Evolutionary conservation across 73 alveolate genomes (phyloP).

Genomic region (Strombidium stylifer): DNA sequence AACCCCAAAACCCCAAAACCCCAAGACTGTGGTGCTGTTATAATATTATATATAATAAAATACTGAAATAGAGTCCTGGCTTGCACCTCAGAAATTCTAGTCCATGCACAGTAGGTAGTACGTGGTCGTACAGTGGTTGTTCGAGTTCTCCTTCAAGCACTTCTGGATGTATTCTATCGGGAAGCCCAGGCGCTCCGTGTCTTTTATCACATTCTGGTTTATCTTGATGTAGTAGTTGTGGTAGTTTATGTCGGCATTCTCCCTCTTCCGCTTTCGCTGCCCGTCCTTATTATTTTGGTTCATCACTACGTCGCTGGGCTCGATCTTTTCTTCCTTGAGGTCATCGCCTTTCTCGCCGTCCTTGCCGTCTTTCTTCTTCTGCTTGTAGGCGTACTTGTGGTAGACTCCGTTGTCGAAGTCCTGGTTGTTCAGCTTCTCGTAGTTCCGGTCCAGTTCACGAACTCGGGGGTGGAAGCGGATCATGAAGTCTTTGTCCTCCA

Average conservation of each 20-base stretch:
- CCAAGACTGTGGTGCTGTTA: too few relatives aligned
- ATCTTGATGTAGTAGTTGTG: constrained; percentile 12
- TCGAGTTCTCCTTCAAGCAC: constrained; percentile 40
- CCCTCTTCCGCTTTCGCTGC: not conserved
- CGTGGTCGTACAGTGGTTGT: constrained; percentile 44
- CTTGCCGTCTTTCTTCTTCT: constrained; percentile 15
- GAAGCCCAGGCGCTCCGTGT: constrained; percentile 35
- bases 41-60: too few relatives aligned
- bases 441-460: constrained; percentile 79
- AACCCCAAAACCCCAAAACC: too few relatives aligned
- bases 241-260: not conserved
- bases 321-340: not conserved
- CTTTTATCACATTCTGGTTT: constrained; percentile 22
- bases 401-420: constrained; percentile 88
- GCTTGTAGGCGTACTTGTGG: constrained; percentile 45
- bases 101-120: constrained; percentile 44
- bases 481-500: constrained; percentile 58
- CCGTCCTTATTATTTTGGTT: constrained; percentile 2
- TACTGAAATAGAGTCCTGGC: too few relatives aligned
- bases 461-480: constrained; percentile 70
- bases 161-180: constrained; percentile 31
- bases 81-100: constrained; percentile 45
- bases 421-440: constrained; percentile 79
- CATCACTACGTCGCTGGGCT: constrained; percentile 7
- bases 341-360: constrained; percentile 1